Base-by-base conservation (phyloP, 2,329 filamentous ascomycete species). In the Claviceps pazoutovae region DNA sequence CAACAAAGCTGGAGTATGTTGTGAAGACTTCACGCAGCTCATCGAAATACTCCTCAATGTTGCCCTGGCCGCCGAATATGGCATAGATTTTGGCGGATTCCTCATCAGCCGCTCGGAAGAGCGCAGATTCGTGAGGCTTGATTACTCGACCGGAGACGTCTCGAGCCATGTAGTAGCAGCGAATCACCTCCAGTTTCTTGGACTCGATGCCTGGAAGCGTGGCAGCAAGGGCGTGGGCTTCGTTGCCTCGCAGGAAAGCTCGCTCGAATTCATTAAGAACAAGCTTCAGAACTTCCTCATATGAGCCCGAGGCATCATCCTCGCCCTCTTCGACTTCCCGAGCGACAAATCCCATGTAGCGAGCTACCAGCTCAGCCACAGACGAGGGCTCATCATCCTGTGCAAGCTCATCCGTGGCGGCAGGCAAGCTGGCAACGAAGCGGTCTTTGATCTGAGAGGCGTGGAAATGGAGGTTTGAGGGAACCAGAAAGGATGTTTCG, bases 361-460 rank as follows among this genome's bases (percentile, higher is more conserved):
- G 82, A 56, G 88, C 90, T 36, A 98, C 88, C 55, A 98, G 78
- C 73, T 98, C 93, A 45, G 88, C 74, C 46, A 90, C 82, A 23
- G 94, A 98, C 39, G 93, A 97, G n/a, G 93, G 93, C 75, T 98
- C 94, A 62, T 98, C 93, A 74, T 98, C 94, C 66, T 91, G 89
- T 55, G 93, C 94, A 57, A 97, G 81, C 75, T 98, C 93, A 67
- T 98, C 93, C 66, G 94, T 98, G 53, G 93, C 87, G 62, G 83
- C 77, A 51, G 94, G 94, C 60, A 98, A 79, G 57, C 83, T 88
- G 47, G 86, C 78, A 58, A 82, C 79, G 72, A 98, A 98, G 59
- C 83, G 80, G 61, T 96, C 90, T 76, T 91, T 94, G 65, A 97
- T 78, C 73, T 95, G 88, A 55, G 89, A 86, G 62, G 93, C 93